A percentile compares a stretch with the other conserved stretches of the same genome.
phyloP scores from a whole-genome alignment of 2,329 filamentous ascomycete species.

The Paecilomyces sp. region DNA sequence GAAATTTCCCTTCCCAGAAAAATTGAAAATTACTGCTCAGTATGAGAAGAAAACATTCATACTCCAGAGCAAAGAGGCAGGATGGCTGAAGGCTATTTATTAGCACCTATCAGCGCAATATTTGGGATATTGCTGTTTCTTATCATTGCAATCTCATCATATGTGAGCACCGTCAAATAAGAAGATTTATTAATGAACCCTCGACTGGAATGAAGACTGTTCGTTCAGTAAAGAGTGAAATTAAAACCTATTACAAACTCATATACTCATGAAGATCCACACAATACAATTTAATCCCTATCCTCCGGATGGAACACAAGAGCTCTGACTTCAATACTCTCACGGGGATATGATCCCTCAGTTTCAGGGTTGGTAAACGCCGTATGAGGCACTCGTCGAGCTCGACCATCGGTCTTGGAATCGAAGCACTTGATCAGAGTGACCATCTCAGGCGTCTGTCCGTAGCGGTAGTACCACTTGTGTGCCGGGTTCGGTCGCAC shows the following conservation, averaged over 20 bases:
- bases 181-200: no score
- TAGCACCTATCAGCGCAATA: no score
- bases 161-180: no score
- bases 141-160: no score
- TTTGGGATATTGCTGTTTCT: no score
- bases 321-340: conserved; percentile 53
- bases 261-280: background rate
- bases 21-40: background rate
- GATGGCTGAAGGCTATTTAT: background rate
- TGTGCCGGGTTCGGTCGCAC: conserved; percentile 38
- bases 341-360: conserved; percentile 25
- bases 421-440: conserved; percentile 58
- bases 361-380: conserved; percentile 48
- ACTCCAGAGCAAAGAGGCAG: background rate
- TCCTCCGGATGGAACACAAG: conserved; percentile 46
- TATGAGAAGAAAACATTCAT: background rate
- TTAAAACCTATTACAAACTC: background rate
- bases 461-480: conserved; percentile 48
- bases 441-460: conserved; percentile 47
- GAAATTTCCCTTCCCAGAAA: background rate
- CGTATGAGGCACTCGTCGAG: conserved; percentile 49
- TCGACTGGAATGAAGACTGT: background rate
- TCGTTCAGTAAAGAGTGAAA: background rate
- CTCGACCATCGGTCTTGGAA: conserved; percentile 48
- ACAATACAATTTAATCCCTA: conserved; percentile 11